Base-by-base conservation (phyloP, 2,329 filamentous ascomycete genomes). In the Aspergillus oerlinghausenensis region DNA sequence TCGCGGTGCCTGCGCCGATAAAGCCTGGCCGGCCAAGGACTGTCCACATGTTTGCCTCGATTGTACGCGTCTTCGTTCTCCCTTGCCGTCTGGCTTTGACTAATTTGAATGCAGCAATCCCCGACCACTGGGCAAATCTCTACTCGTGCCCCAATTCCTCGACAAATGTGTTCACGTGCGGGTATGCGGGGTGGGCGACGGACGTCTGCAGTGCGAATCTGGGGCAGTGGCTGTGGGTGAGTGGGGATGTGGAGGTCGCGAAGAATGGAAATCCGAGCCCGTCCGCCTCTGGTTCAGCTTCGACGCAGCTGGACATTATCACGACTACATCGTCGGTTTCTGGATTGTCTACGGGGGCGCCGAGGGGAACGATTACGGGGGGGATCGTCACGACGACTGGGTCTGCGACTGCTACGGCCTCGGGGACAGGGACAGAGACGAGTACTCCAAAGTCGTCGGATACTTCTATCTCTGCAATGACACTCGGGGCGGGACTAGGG, bases 1-100 rank as follows among this genome's bases (percentile, higher is more conserved):
- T 23, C 60, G 58, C 11, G 60, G 60, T 1, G 51, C 55, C n/a
- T 62, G 60, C 23, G 52, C 58, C 14, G 60, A 62, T 49, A 45
- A 53, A 35, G 54, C 60, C 10, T 62, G 60, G 60, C 58, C 54
- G 6, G 55, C 52, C 9, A n/a, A 50, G 4, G 51, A 57, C 3
- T 62, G 60, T 50, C 60, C 60, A 10, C 50, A 50, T 9, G 53
- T 56, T 7, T 62, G 60, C 11, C 54, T 57, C 52, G 29, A 50
- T 9, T 23, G 60, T 62, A 55, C 11, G 23, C 32, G 21, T 21
- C 26, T 14, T 35, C 17, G 10, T 25, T n/a, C 29, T 9, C 23
- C n/a, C 1, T n/a, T 9, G 29, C 11, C 3, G n/a, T n/a, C n/a
- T 21, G 40, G 9, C 19, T 3, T 4, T 43, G 3, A 11, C 48